Conservation (phyloP, 176 grass and related monocot species). For the Eremochloa ophiuroides region DNA sequence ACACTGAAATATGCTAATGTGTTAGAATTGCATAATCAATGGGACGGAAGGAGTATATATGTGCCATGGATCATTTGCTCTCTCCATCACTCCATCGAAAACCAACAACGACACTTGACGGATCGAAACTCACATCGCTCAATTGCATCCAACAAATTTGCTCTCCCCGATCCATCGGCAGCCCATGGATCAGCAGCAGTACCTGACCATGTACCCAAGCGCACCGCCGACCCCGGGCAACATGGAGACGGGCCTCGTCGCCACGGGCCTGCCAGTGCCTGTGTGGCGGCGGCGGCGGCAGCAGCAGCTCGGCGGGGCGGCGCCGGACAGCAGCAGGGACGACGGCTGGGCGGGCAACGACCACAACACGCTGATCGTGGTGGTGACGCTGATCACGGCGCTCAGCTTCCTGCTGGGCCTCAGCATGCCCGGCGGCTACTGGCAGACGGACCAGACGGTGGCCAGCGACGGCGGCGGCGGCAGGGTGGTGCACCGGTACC, state of each 20-base stretch:
- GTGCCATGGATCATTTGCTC: too few relatives aligned
- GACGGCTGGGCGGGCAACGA: conserved; percentile 20
- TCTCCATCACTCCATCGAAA: too few relatives aligned
- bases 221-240: neutral
- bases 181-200: neutral
- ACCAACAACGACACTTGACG: too few relatives aligned
- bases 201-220: neutral
- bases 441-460: neutral
- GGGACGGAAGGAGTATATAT: too few relatives aligned
- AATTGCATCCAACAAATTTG: neutral
- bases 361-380: conserved; percentile 28
- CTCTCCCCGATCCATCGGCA: neutral
- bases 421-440: conserved; percentile 32
- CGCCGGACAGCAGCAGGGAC: neutral
- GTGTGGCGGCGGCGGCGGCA: neutral
- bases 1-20: too few relatives aligned
- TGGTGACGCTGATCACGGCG: conserved; percentile 47
- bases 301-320: neutral
- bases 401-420: conserved; percentile 40
- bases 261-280: neutral
- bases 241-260: conserved; percentile 12
- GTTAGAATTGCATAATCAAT: too few relatives aligned
- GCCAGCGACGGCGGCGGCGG: neutral
- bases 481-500: neutral
- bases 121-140: too few relatives aligned